A percentile compares a stretch with the other conserved stretches of the same genome.
Conservation (phyloP, 495 filamentous ascomycete species). For the Penicillium fimorum region DNA sequence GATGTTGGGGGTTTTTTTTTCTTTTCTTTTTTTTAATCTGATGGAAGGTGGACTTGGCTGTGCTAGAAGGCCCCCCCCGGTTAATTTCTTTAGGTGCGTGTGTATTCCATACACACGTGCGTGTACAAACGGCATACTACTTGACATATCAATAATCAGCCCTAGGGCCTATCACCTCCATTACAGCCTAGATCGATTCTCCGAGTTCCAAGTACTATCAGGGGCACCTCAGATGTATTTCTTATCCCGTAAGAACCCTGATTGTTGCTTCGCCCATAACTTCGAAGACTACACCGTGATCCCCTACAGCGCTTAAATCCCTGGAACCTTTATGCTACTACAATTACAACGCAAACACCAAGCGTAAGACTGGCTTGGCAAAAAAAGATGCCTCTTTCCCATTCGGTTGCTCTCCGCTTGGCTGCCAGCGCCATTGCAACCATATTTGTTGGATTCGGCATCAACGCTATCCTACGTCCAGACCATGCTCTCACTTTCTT, state of each 20-base stretch:
- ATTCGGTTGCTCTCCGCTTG: constrained; percentile 20
- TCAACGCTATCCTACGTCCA: constrained; percentile 48
- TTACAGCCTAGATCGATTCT: neutral
- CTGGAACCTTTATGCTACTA: neutral
- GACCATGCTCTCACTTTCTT: constrained; percentile 47
- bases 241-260: neutral
- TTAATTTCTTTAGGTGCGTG: neutral
- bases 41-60: neutral
- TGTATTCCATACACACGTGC: neutral
- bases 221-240: neutral
- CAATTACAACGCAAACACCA: neutral
- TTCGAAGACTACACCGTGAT: neutral
- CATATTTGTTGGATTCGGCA: constrained; percentile 47
- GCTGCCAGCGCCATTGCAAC: constrained; percentile 38
- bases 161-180: neutral
- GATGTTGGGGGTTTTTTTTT: neutral
- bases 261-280: neutral
- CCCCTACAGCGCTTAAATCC: neutral
- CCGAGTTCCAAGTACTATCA: neutral
- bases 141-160: neutral
- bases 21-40: neutral
- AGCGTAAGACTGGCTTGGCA: neutral
- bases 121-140: neutral
- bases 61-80: neutral
- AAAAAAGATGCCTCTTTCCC: constrained; percentile 18